phyloP scores from a whole-genome alignment of 345 rosid species.

The Nephelium lappaceum region DNA sequence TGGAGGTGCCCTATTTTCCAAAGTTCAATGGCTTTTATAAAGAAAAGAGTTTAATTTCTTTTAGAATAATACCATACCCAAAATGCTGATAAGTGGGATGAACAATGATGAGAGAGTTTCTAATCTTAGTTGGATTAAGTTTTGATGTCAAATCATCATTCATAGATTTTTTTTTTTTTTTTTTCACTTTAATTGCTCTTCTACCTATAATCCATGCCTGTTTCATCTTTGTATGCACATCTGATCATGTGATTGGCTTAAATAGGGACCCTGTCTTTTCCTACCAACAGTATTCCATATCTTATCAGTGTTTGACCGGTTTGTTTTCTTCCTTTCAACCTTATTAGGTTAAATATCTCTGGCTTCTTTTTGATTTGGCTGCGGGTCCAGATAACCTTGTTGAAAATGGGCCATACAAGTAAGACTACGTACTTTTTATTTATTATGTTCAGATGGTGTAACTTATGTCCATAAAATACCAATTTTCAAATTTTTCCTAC shows the following conservation, averaged over 20 bases:
- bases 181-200: neutral
- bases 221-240: neutral
- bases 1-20: neutral
- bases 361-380: slow-evolving; percentile 98
- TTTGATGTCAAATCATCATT: neutral
- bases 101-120: neutral
- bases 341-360: slow-evolving; percentile 84
- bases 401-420: slow-evolving; percentile 98
- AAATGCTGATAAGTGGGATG: neutral
- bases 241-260: neutral
- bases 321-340: neutral
- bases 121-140: slow-evolving; percentile 1
- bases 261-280: neutral
- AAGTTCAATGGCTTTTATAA: neutral
- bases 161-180: neutral
- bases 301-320: slow-evolving; percentile 2
- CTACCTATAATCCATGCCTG: neutral
- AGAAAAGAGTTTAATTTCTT: neutral
- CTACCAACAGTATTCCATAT: neutral
- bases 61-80: neutral
- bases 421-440: slow-evolving; percentile 30
- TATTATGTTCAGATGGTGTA: neutral
- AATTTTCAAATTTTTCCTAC: slow-evolving; percentile 7
- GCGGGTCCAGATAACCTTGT: slow-evolving; percentile 86
- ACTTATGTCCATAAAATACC: slow-evolving; percentile 5